A percentile compares a stretch with the other conserved stretches of the same genome.
These are phyloP conservation scores for Boletus pseudo-olivaceus DNA, from an alignment of 768 basidiomycete species.

Conservation along the genomic window DNA sequence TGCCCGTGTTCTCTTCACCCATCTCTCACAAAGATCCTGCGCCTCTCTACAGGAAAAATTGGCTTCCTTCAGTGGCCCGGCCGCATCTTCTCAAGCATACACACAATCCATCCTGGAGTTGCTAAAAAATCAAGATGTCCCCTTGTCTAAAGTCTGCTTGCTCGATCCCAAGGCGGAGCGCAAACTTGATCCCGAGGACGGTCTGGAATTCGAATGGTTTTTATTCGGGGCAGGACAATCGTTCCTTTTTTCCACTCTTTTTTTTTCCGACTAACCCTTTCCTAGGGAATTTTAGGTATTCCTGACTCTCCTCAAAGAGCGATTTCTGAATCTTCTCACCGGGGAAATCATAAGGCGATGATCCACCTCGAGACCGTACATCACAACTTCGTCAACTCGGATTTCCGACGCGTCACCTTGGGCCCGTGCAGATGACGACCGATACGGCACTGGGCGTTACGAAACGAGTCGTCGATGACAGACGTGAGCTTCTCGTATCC, in stretches of 20 bases:
- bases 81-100: slow-evolving; percentile 28
- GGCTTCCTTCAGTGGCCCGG: slow-evolving; percentile 5
- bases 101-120: slow-evolving; percentile 14
- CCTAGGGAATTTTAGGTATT: slow-evolving; percentile 59
- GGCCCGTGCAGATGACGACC: slow-evolving; percentile 94
- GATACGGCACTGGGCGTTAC: slow-evolving; percentile 95
- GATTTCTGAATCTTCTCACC: background rate
- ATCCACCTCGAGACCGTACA: slow-evolving; percentile 93
- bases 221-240: slow-evolving; percentile 71
- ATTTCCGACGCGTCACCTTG: slow-evolving; percentile 84
- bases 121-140: slow-evolving; percentile 22
- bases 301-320: background rate
- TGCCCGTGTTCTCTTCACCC: slow-evolving; percentile 76
- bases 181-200: slow-evolving; percentile 72
- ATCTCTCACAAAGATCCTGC: slow-evolving; percentile 72
- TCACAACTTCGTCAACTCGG: slow-evolving; percentile 81
- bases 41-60: slow-evolving; percentile 42
- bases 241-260: too few species aligned
- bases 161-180: slow-evolving; percentile 87
- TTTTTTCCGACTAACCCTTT: background rate
- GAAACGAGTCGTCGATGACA: slow-evolving; percentile 74
- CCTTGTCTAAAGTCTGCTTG: slow-evolving; percentile 71
- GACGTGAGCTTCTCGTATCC: slow-evolving; percentile 39
- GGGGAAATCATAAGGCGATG: slow-evolving; percentile 62
- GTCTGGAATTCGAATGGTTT: slow-evolving; percentile 82